phyloP scores from a whole-genome alignment of 2,329 filamentous ascomycete genomes.

The Mycosphaerelloides madeirae region DNA sequence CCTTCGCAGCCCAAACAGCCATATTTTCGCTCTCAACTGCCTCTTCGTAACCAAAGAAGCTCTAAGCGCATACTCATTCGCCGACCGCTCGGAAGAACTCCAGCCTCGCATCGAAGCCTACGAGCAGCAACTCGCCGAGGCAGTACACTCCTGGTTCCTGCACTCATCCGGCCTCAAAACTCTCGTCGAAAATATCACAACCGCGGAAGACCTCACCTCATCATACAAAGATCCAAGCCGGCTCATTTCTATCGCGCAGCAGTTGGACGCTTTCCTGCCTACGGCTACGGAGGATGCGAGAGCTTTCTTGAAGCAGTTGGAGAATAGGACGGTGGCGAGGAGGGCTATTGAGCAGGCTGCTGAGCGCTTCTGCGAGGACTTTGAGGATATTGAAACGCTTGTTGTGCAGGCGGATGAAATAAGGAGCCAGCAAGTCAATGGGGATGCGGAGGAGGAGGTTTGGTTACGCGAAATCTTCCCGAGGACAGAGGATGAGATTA shows the following conservation, averaged over 20 bases:
- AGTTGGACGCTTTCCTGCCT: slow-evolving; percentile 83
- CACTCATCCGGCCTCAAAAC: slow-evolving; percentile 64
- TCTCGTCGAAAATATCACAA: slow-evolving; percentile 34
- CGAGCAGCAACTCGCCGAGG: slow-evolving; percentile 50
- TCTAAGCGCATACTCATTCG: slow-evolving; percentile 60
- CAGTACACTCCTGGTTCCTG: slow-evolving; percentile 63
- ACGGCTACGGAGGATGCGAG: slow-evolving; percentile 89
- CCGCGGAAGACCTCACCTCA: slow-evolving; percentile 20
- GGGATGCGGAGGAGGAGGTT: slow-evolving; percentile 34
- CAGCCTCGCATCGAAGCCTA: slow-evolving; percentile 25
- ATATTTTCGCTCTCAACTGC: slow-evolving; percentile 72
- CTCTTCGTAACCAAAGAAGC: slow-evolving; percentile 54
- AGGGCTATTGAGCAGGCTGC: slow-evolving; percentile 78
- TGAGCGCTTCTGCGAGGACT: slow-evolving; percentile 77
- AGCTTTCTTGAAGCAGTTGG: slow-evolving; percentile 70
- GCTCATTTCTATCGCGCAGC: slow-evolving; percentile 66
- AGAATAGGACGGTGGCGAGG: slow-evolving; percentile 66
- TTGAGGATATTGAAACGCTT: slow-evolving; percentile 64
- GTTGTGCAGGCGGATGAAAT: slow-evolving; percentile 56
- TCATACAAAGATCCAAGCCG: slow-evolving; percentile 28
- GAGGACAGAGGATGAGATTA: slow-evolving; percentile 60
- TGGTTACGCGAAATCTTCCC: slow-evolving; percentile 55
- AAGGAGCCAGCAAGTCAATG: slow-evolving; percentile 33
- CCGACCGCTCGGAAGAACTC: slow-evolving; percentile 38
- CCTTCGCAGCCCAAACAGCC: slow-evolving; percentile 55